These are phyloP conservation scores for Sphaceloma murrayae DNA, from an alignment of 2,329 filamentous ascomycete genomes.

Conservation along the genomic window DNA sequence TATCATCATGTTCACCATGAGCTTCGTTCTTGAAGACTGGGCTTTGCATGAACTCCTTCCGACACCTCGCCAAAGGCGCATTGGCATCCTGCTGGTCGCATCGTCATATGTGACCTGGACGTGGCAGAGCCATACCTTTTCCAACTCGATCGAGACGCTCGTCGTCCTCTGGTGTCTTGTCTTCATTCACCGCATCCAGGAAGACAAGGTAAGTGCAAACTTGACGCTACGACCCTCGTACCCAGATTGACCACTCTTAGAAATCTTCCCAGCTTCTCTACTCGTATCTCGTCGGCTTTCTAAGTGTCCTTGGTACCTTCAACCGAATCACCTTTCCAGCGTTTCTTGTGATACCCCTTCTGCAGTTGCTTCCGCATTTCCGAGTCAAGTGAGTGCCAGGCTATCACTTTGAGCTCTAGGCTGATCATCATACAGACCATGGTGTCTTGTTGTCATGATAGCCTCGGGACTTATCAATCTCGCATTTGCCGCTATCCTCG, in stretches of 20 bases:
- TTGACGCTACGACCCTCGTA: background rate
- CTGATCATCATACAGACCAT: constrained; percentile 36
- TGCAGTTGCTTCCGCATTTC: constrained; percentile 80
- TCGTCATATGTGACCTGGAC: constrained; percentile 99
- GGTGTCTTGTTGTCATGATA: constrained; percentile 53
- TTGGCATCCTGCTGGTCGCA: constrained; percentile 74
- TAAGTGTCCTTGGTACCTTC: constrained; percentile 79
- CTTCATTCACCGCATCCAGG: constrained; percentile 74
- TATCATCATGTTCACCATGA: constrained; percentile 84
- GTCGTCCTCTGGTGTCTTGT: constrained; percentile 90
- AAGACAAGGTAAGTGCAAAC: constrained; percentile 55
- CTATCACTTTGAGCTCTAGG: background rate
- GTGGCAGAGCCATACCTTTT: constrained; percentile 96
- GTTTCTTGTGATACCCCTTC: constrained; percentile 73
- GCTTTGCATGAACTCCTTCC: constrained; percentile 84
- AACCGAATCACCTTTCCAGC: constrained; percentile 97
- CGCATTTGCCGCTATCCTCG: constrained; percentile 64
- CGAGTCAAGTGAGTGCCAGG: constrained; percentile 56
- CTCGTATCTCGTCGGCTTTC: constrained; percentile 67
- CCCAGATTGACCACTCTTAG: constrained; percentile 31
- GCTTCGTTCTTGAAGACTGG: constrained; percentile 97
- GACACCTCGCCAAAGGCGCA: constrained; percentile 58
- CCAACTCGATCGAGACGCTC: constrained; percentile 91
- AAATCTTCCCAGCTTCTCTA: constrained; percentile 67
- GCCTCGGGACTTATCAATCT: constrained; percentile 59